Percentiles rank a stretch among this genome's conserved stretches.
These are phyloP conservation scores for Platanthera zijinensis DNA, from an alignment of 106 monocot species.

Conservation along the genomic window DNA sequence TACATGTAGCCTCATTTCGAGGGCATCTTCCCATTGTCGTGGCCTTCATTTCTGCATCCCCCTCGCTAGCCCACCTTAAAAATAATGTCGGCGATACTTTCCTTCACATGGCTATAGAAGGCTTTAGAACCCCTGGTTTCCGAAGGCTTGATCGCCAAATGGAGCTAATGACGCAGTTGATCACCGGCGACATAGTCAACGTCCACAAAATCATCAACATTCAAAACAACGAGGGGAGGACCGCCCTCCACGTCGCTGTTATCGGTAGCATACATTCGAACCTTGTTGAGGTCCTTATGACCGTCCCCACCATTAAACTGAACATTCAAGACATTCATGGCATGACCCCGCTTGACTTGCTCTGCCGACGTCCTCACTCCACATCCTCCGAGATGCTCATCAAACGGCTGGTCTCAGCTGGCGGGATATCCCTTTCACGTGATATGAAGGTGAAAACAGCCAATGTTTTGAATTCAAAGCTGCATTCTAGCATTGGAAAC, in stretches of 20 bases:
- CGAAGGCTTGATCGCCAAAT: slow-evolving; percentile 69
- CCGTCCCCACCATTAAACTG: slow-evolving; percentile 36
- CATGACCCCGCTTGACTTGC: slow-evolving; percentile 65
- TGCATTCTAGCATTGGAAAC: slow-evolving; percentile 29
- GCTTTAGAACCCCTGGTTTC: slow-evolving; percentile 70
- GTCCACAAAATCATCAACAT: slow-evolving; percentile 43
- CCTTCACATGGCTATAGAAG: slow-evolving; percentile 69
- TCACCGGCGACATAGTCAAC: slow-evolving; percentile 26
- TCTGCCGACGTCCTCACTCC: slow-evolving; percentile 36
- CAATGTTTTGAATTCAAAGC: slow-evolving; percentile 34
- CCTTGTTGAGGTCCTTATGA: slow-evolving; percentile 52
- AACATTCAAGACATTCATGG: slow-evolving; percentile 54
- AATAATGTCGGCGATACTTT: slow-evolving; percentile 67
- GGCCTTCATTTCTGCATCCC: slow-evolving; percentile 42
- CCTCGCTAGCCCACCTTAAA: slow-evolving; percentile 22
- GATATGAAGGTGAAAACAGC: slow-evolving; percentile 22
- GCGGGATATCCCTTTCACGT: slow-evolving; percentile 41
- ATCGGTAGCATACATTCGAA: slow-evolving; percentile 43
- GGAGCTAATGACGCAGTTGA: slow-evolving; percentile 54
- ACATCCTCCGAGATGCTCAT: slow-evolving; percentile 57
- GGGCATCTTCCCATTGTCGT: slow-evolving; percentile 47
- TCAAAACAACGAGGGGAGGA: slow-evolving; percentile 57
- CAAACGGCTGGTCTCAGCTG: slow-evolving; percentile 54
- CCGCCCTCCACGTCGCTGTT: slow-evolving; percentile 61
- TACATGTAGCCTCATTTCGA: slow-evolving; percentile 67